These are phyloP conservation scores for Microbotryum scabiosae DNA, from an alignment of 1,284 basidiomycete genomes.

Conservation along the genomic window DNA sequence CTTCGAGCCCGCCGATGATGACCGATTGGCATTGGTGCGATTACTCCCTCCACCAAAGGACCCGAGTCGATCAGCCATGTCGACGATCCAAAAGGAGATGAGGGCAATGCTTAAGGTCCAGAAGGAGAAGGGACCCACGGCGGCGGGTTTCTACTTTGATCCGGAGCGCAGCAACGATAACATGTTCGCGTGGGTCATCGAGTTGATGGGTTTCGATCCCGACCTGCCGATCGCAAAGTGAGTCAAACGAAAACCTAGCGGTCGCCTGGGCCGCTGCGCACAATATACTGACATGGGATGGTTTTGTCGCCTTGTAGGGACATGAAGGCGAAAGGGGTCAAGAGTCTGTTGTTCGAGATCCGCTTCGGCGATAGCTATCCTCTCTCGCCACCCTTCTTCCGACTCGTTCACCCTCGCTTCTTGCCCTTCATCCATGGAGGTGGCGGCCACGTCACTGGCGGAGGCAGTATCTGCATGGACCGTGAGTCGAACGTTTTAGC, in stretches of 20 bases:
- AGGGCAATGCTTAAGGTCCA: slow-evolving; percentile 22
- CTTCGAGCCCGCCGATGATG: slow-evolving; percentile 17
- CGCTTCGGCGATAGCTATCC: slow-evolving; percentile 29
- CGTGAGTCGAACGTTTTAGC: too few relatives aligned
- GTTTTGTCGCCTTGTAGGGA: slow-evolving; percentile 7
- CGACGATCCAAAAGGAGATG: slow-evolving; percentile 18
- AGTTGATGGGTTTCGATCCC: slow-evolving; percentile 19
- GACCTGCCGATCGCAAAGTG: slow-evolving; percentile 13
- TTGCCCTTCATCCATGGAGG: slow-evolving; percentile 30
- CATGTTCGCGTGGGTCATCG: slow-evolving; percentile 29
- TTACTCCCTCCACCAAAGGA: slow-evolving; percentile 24
- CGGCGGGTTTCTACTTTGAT: slow-evolving; percentile 30
- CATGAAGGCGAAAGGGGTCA: slow-evolving; percentile 18
- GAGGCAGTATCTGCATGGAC: slow-evolving; percentile 29
- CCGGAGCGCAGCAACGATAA: slow-evolving; percentile 27
- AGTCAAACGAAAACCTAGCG: background rate
- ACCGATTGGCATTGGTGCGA: slow-evolving; percentile 15
- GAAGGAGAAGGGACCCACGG: slow-evolving; percentile 12
- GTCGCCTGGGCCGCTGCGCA: too few relatives aligned
- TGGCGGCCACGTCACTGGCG: slow-evolving; percentile 28
- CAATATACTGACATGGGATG: background rate
- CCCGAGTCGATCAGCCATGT: slow-evolving; percentile 12
- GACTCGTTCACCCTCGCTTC: slow-evolving; percentile 30
- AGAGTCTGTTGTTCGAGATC: slow-evolving; percentile 25
- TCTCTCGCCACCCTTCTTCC: slow-evolving; percentile 32